Evolutionary conservation across 371 early-diverging fungal genomes (phyloP).

Genomic region (Zopfochytrium polystomum): DNA sequence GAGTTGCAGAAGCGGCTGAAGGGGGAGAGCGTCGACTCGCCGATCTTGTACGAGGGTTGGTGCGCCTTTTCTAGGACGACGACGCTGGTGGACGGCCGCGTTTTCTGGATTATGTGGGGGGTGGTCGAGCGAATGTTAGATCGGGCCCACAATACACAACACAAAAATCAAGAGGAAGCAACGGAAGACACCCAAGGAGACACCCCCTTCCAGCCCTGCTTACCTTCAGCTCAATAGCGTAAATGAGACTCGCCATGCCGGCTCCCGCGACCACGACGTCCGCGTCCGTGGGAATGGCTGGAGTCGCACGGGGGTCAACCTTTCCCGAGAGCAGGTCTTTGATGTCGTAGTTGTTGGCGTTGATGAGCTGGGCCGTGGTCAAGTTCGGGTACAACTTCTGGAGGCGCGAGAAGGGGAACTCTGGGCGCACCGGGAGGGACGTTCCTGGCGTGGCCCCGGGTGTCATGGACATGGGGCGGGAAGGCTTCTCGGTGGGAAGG

Average conservation of each 20-base stretch:
- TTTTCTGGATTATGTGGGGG: too few species aligned
- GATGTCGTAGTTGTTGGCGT: slow-evolving; percentile 17
- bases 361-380: slow-evolving; percentile 20
- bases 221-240: slow-evolving; percentile 18
- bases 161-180: neutral
- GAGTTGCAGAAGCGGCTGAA: slow-evolving; percentile 11
- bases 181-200: neutral
- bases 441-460: neutral
- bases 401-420: slow-evolving; percentile 5
- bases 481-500: neutral
- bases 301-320: neutral
- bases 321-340: neutral
- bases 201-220: neutral
- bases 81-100: neutral
- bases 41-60: slow-evolving; percentile 16
- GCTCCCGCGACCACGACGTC: slow-evolving; percentile 22
- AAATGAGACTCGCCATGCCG: slow-evolving; percentile 19
- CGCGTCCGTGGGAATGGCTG: slow-evolving; percentile 8
- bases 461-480: neutral
- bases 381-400: slow-evolving; percentile 5
- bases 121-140: neutral
- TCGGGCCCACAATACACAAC: neutral
- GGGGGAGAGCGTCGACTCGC: slow-evolving; percentile 15
- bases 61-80: slow-evolving; percentile 10
- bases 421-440: neutral